Percentiles rank a stretch among this genome's conserved stretches.
phyloP scores from a whole-genome alignment of 768 basidiomycete genomes.

The Mycena indigotica region DNA sequence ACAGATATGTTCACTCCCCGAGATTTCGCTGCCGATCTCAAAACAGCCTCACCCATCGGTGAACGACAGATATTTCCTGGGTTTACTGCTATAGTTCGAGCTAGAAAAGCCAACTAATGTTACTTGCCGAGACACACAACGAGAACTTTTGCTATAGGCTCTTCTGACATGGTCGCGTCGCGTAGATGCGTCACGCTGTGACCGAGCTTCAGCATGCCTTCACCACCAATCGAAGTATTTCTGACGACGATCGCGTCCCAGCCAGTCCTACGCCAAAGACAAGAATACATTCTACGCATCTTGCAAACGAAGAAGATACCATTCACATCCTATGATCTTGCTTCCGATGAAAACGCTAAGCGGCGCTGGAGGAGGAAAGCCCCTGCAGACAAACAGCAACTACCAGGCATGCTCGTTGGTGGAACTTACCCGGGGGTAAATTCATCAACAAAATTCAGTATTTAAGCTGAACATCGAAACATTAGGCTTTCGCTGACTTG shows the following conservation, averaged over 20 bases:
- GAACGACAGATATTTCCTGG: constrained; percentile 85
- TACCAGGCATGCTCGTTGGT: constrained; percentile 83
- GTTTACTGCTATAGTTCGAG: not conserved
- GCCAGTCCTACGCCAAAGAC: constrained; percentile 72
- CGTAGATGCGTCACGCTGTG: constrained; percentile 31
- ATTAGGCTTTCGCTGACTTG: constrained; percentile 75
- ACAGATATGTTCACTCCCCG: too few relatives aligned
- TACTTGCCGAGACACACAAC: constrained; percentile 65
- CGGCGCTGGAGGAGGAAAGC: constrained; percentile 80
- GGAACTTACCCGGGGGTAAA: constrained; percentile 76
- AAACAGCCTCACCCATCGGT: constrained; percentile 90
- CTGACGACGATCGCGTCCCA: constrained; percentile 89
- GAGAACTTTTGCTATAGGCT: constrained; percentile 43
- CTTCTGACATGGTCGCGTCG: constrained; percentile 39
- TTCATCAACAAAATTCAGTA: constrained; percentile 18
- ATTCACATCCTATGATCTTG: constrained; percentile 78
- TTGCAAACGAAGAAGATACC: constrained; percentile 85
- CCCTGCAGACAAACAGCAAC: constrained; percentile 80
- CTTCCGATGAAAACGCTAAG: constrained; percentile 54
- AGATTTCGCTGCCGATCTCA: constrained; percentile 65
- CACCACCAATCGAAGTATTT: constrained; percentile 83
- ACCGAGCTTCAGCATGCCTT: constrained; percentile 50
- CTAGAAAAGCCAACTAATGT: not conserved
- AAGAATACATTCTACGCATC: constrained; percentile 83
- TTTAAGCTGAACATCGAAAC: constrained; percentile 13